These are phyloP conservation scores for Coffea canephora DNA, from an alignment of 257 asterid species.

Conservation along the genomic window DNA sequence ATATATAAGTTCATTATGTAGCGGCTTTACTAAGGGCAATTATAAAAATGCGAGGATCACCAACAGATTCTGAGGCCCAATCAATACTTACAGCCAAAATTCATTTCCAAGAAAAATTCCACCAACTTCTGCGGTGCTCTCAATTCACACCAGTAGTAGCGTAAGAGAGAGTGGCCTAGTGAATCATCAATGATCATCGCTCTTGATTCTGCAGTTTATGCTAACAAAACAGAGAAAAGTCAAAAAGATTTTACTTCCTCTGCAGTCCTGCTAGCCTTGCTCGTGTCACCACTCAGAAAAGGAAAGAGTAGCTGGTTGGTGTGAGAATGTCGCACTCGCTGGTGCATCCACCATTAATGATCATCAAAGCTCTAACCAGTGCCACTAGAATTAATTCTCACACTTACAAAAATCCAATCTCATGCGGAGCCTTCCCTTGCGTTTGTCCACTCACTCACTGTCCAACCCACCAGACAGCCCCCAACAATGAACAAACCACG, in stretches of 20 bases:
- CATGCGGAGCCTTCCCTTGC: constrained; percentile 7
- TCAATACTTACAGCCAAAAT: not conserved
- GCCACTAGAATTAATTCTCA: too few species aligned
- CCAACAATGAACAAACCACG: constrained; percentile 4
- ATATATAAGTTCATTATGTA: too few species aligned
- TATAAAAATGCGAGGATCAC: too few species aligned
- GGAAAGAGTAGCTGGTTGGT: too few species aligned
- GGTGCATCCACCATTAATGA: not conserved
- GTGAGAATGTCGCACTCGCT: not conserved
- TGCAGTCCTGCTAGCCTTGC: not conserved
- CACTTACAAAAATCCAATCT: not conserved
- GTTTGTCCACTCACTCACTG: not conserved
- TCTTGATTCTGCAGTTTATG: not conserved
- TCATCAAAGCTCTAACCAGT: not conserved
- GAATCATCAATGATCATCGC: not conserved
- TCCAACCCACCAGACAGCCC: not conserved
- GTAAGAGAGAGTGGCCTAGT: not conserved
- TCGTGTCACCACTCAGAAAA: not conserved
- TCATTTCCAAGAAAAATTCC: not conserved
- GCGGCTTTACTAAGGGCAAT: too few species aligned
- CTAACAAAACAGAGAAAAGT: not conserved
- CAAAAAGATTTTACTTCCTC: too few species aligned
- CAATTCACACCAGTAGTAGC: not conserved
- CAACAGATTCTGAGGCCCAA: too few species aligned
- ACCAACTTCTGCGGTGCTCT: not conserved